Conservation (phyloP, 306 rosid genomes). For the Styphnolobium japonicum region DNA sequence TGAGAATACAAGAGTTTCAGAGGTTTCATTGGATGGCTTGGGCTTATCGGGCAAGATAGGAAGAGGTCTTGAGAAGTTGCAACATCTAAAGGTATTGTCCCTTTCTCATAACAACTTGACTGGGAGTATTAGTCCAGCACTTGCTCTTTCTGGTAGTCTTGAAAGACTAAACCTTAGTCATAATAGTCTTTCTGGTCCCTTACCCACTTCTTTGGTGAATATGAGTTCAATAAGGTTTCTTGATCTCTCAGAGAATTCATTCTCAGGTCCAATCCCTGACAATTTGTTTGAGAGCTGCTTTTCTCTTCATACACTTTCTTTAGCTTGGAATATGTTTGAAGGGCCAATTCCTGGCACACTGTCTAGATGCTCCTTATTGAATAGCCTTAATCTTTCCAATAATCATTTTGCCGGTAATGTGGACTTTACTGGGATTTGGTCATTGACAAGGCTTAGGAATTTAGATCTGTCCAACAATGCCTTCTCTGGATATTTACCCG, state of each 20-base stretch:
- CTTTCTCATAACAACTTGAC: conserved; percentile 68
- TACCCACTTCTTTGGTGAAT: conserved; percentile 50
- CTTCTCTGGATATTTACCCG: conserved; percentile 55
- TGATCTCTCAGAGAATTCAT: conserved; percentile 70
- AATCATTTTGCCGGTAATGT: conserved; percentile 59
- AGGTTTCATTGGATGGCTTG: conserved; percentile 55
- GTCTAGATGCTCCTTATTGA: conserved; percentile 54
- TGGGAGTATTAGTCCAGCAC: conserved; percentile 46
- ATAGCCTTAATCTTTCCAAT: conserved; percentile 58
- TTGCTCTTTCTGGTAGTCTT: conserved; percentile 52
- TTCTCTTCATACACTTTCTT: conserved; percentile 56
- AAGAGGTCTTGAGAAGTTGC: conserved; percentile 73
- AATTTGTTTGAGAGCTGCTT: conserved; percentile 41
- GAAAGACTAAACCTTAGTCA: conserved; percentile 62
- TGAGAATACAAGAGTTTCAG: conserved; percentile 48
- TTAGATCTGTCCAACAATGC: conserved; percentile 78
- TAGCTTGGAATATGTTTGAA: conserved; percentile 60
- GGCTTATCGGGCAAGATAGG: conserved; percentile 68
- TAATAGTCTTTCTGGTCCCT: conserved; percentile 54
- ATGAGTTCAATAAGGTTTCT: conserved; percentile 56
- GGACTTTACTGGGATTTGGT: conserved; percentile 61
- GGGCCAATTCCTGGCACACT: conserved; percentile 65
- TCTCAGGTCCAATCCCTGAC: conserved; percentile 59
- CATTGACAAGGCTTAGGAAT: conserved; percentile 56
- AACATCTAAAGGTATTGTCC: conserved; percentile 59